Evolutionary conservation across 306 rosid genomes (phyloP).

Genomic region (Casuarina glauca): DNA sequence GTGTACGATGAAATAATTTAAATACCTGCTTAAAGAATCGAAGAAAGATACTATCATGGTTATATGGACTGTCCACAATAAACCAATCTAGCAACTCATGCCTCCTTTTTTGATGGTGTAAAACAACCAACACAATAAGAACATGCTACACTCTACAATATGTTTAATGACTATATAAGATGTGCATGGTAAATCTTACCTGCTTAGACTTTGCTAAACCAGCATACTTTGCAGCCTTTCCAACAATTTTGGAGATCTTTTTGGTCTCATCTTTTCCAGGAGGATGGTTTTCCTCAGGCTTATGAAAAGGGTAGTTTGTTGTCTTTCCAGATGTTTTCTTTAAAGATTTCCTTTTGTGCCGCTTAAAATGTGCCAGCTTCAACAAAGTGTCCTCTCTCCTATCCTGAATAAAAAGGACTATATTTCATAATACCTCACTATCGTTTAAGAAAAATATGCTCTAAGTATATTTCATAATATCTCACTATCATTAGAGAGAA

Average conservation of each 20-base stretch:
- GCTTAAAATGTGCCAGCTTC: constrained; percentile 75
- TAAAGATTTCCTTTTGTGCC: constrained; percentile 84
- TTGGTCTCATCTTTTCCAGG: constrained; percentile 94
- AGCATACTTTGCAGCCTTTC: constrained; percentile 86
- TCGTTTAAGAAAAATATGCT: neutral
- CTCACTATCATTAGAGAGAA: constrained; percentile 2
- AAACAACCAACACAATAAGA: neutral
- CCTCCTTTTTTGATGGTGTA: neutral
- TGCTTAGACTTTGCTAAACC: constrained; percentile 79
- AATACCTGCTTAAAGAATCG: neutral
- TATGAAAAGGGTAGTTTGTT: constrained; percentile 62
- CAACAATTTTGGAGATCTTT: constrained; percentile 86
- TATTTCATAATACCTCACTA: constrained; percentile 17
- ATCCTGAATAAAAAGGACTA: constrained; percentile 55
- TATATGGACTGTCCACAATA: neutral
- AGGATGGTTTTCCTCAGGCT: constrained; percentile 95
- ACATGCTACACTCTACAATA: neutral
- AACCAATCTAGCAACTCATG: neutral
- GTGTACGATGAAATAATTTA: neutral
- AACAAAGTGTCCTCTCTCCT: constrained; percentile 93
- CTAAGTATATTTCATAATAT: constrained; percentile 21
- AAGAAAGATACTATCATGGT: neutral
- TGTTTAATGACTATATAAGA: constrained; percentile 15
- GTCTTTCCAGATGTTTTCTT: constrained; percentile 78
- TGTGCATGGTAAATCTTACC: constrained; percentile 46